phyloP scores from a whole-genome alignment of 805 yeast species.

The Candida pseudofarinosa region DNA sequence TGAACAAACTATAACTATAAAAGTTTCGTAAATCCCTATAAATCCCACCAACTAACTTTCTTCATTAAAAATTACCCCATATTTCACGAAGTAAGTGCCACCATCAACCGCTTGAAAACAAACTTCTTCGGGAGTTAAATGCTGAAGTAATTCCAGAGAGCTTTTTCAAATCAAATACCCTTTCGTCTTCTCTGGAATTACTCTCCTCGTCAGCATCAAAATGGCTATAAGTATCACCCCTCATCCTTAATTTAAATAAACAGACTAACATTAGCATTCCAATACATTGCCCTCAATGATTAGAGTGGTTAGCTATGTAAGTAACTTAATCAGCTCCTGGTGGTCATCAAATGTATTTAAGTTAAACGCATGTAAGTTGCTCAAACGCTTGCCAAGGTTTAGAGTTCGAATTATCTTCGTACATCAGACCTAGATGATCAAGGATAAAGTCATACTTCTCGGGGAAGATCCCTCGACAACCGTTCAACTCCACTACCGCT shows the following conservation, averaged over 20 bases:
- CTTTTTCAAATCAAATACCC: background rate
- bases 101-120: background rate
- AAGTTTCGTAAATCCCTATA: too few species aligned
- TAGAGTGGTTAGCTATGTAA: background rate
- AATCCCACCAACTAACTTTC: too few species aligned
- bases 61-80: background rate
- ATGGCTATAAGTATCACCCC: background rate
- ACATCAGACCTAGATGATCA: background rate
- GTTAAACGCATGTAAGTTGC: background rate
- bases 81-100: background rate
- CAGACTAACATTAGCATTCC: background rate
- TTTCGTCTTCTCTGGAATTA: background rate
- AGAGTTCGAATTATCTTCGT: background rate
- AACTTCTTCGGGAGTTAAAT: background rate
- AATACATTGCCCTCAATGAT: background rate
- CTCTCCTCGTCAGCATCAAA: background rate
- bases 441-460: background rate
- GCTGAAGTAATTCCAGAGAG: background rate
- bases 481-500: background rate
- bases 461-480: background rate
- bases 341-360: background rate
- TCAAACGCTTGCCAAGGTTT: background rate
- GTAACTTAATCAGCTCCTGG: background rate
- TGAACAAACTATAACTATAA: too few species aligned
- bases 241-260: too few species aligned